These are phyloP conservation scores for Meripilus lineatus DNA, from an alignment of 1,284 basidiomycete genomes.

Conservation along the genomic window DNA sequence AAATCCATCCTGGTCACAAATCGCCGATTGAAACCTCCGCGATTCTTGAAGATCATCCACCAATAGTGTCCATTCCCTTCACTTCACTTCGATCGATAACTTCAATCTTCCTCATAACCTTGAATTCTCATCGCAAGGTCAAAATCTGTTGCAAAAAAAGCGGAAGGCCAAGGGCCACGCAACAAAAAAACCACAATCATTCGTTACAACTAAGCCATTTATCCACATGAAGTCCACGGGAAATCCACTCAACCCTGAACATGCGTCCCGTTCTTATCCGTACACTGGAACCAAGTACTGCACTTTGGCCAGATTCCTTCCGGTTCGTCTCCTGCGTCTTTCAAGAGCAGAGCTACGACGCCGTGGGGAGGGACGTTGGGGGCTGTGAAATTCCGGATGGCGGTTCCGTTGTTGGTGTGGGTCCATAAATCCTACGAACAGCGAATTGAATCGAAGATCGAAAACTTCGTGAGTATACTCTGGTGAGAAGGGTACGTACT, in stretches of 20 bases:
- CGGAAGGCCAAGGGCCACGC: no score
- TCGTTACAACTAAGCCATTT: no score
- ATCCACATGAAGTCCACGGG: no score
- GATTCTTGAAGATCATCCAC: no score
- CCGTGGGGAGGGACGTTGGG: conserved; percentile 58
- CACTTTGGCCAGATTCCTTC: conserved; percentile 32
- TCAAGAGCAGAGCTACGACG: conserved; percentile 61
- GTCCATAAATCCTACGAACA: conserved; percentile 69
- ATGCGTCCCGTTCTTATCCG: conserved; percentile 21
- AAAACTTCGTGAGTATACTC: background rate
- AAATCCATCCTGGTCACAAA: no score
- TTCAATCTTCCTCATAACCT: no score
- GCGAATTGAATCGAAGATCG: conserved; percentile 3
- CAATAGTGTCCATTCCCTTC: no score
- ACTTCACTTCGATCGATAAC: no score
- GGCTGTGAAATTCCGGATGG: conserved; percentile 57
- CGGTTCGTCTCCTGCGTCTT: conserved; percentile 65
- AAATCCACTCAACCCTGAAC: conserved; percentile 9
- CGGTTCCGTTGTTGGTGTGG: conserved; percentile 65
- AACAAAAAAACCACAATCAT: no score
- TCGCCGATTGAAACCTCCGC: no score
- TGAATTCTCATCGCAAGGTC: no score
- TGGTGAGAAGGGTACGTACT: conserved; percentile 29
- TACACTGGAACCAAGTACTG: conserved; percentile 22
- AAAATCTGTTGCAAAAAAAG: no score